These are phyloP conservation scores for Termitomyces sp. DNA, from an alignment of 768 basidiomycete species.

Conservation along the genomic window DNA sequence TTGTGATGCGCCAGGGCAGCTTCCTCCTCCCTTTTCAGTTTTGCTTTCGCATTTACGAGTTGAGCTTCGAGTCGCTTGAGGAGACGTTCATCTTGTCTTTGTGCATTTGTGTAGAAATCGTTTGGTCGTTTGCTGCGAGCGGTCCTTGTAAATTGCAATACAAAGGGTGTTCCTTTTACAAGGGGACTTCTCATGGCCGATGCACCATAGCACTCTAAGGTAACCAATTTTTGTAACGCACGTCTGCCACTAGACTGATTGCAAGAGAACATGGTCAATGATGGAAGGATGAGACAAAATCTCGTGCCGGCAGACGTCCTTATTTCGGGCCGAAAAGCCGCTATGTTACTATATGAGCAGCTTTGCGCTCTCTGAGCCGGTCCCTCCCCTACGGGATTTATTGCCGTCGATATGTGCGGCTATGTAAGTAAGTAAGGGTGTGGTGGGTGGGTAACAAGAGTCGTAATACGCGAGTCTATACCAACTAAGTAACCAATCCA, in stretches of 20 bases:
- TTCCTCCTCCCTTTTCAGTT: constrained; percentile 20
- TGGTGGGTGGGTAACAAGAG: too few species aligned
- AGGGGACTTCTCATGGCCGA: background rate
- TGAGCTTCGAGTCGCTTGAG: constrained; percentile 26
- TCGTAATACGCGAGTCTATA: too few species aligned
- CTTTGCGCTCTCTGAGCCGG: too few species aligned
- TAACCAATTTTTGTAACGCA: background rate
- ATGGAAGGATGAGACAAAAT: background rate
- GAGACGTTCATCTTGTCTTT: constrained; percentile 21
- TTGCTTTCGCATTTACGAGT: constrained; percentile 17
- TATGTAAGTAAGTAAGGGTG: too few species aligned
- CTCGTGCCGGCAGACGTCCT: background rate
- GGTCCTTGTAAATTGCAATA: constrained; percentile 12
- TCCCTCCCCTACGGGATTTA: too few species aligned
- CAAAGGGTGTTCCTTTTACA: background rate
- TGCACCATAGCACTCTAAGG: constrained; percentile 2
- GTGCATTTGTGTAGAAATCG: constrained; percentile 15
- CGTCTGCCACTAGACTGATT: background rate
- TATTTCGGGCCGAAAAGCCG: background rate
- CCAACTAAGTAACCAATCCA: too few species aligned
- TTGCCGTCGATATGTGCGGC: too few species aligned
- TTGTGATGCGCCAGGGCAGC: constrained; percentile 1
- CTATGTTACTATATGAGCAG: too few species aligned
- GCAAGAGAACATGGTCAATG: constrained; percentile 2
- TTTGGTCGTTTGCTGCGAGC: constrained; percentile 16